Conservation (phyloP, 2,329 filamentous ascomycete species). For the Ceratocystis colombiana region DNA sequence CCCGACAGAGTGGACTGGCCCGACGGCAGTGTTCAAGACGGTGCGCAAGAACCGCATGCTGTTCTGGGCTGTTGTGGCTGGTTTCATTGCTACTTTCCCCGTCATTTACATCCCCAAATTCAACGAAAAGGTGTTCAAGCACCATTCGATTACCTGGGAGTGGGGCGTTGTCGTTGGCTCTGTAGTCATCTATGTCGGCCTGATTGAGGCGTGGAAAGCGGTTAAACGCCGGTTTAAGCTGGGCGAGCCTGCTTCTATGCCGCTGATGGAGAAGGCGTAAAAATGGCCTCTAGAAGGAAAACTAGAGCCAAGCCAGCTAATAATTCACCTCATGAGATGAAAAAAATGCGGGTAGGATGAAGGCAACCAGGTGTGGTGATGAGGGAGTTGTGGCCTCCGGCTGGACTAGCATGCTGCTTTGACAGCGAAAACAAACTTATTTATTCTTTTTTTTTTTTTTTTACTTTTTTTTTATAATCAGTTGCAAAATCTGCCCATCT, state of each 20-base stretch:
- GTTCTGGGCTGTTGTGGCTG: constrained; percentile 52
- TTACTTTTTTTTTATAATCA: not conserved
- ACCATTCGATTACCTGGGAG: constrained; percentile 58
- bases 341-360: too few relatives aligned
- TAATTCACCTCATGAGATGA: too few relatives aligned
- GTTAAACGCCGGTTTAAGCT: constrained; percentile 45
- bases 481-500: constrained; percentile 5
- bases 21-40: constrained; percentile 46
- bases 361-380: not conserved
- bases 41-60: constrained; percentile 59
- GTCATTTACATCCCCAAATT: constrained; percentile 58
- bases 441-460: not conserved
- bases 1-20: constrained; percentile 40
- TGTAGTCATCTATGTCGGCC: constrained; percentile 49
- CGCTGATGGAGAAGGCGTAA: constrained; percentile 18
- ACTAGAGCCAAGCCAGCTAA: too few relatives aligned
- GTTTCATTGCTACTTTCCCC: constrained; percentile 51
- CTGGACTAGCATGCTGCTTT: too few relatives aligned
- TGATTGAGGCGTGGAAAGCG: constrained; percentile 61
- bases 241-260: constrained; percentile 27
- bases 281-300: not conserved
- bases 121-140: constrained; percentile 58
- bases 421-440: not conserved
- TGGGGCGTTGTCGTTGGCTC: constrained; percentile 58
- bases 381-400: not conserved